Evolutionary conservation across 164 flowering plant species (phyloP).

Genomic region (Cinnamomum chago): DNA sequence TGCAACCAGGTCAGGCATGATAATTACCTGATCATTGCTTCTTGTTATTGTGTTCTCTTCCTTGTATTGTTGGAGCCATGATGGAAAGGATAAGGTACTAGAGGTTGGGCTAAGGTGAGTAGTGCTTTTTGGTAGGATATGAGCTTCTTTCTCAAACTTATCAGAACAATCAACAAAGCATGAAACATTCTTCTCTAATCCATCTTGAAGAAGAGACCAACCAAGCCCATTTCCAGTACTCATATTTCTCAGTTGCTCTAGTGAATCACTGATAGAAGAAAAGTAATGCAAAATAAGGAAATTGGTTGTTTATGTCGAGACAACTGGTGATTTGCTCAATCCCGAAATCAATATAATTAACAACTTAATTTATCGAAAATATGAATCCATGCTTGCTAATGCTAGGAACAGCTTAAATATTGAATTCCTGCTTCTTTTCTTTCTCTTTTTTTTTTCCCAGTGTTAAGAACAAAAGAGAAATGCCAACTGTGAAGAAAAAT

Average conservation of each 20-base stretch:
- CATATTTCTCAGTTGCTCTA: conserved; percentile 35
- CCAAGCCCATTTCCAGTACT: conserved; percentile 33
- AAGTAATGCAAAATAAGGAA: neutral
- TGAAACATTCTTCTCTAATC: conserved; percentile 36
- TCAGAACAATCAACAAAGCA: conserved; percentile 53
- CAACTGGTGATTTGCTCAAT: neutral
- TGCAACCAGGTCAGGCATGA: neutral
- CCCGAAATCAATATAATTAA: neutral
- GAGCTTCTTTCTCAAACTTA: conserved; percentile 48
- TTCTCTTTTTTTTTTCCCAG: neutral
- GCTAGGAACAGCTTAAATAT: neutral
- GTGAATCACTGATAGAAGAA: conserved; percentile 30
- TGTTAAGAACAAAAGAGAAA: too few relatives aligned
- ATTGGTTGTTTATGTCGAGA: neutral
- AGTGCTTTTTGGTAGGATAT: conserved; percentile 29
- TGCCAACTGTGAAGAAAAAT: neutral
- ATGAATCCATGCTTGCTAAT: neutral
- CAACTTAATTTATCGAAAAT: too few relatives aligned
- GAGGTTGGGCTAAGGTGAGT: conserved; percentile 31
- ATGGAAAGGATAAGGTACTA: conserved; percentile 54
- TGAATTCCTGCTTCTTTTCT: neutral
- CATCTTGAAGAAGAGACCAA: conserved; percentile 31
- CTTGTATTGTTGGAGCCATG: conserved; percentile 85
- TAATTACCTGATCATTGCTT: conserved; percentile 47
- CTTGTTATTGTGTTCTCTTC: conserved; percentile 39